phyloP scores from a whole-genome alignment of 2,329 filamentous ascomycete species.

The Aspergillus terreus region DNA sequence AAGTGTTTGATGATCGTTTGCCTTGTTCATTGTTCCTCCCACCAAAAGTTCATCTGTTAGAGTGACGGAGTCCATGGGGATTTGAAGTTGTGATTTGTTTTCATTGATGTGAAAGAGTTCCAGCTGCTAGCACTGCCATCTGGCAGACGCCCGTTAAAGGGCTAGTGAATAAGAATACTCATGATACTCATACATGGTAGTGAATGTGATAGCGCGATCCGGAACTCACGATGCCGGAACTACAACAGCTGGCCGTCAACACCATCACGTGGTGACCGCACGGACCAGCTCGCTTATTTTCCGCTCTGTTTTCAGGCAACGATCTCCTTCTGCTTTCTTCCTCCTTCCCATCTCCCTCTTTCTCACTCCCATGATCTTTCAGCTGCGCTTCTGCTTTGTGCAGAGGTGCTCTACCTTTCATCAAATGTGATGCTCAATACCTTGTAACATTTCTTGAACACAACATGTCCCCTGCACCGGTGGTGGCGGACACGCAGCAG shows the following conservation, averaged over 20 bases:
- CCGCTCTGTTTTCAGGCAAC: slow-evolving; percentile 15
- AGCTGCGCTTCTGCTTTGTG: slow-evolving; percentile 22
- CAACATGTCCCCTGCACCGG: slow-evolving; percentile 32
- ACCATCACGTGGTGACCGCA: slow-evolving; percentile 26
- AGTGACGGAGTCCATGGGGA: too few species aligned
- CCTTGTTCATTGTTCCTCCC: too few species aligned
- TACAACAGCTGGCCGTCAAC: background rate
- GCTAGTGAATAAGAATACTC: background rate
- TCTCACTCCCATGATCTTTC: slow-evolving; percentile 13
- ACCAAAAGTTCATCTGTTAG: too few species aligned
- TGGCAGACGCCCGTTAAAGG: too few species aligned
- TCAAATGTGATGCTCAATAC: slow-evolving; percentile 19
- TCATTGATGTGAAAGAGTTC: too few species aligned
- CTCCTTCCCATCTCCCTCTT: slow-evolving; percentile 12
- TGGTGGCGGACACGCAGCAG: slow-evolving; percentile 27
- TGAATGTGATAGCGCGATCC: background rate
- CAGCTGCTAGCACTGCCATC: too few species aligned
- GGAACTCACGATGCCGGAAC: background rate
- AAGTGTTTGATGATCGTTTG: too few species aligned
- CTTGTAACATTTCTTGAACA: slow-evolving; percentile 20
- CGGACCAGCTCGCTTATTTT: slow-evolving; percentile 35
- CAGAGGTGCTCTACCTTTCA: slow-evolving; percentile 20
- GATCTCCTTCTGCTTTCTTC: slow-evolving; percentile 14
- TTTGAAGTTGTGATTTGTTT: too few species aligned
- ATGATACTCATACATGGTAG: background rate